These are phyloP conservation scores for Acer yangbiense DNA, from an alignment of 345 rosid species.

Conservation along the genomic window DNA sequence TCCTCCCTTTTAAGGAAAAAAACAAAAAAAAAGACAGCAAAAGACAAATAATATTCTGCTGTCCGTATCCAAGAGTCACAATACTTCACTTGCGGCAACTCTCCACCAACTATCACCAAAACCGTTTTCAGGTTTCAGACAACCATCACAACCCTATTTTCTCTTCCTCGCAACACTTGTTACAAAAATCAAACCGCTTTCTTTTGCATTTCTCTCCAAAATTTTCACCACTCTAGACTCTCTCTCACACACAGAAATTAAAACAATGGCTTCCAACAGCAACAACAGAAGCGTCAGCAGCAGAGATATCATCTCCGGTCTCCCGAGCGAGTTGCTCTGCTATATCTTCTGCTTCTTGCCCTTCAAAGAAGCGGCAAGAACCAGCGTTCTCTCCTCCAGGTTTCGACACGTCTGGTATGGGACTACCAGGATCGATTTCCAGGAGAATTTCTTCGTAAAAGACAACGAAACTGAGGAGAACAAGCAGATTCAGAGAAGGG, in stretches of 20 bases:
- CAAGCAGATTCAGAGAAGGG: constrained; percentile 7
- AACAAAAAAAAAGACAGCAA: neutral
- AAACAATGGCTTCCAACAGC: neutral
- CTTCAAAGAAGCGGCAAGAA: constrained; percentile 43
- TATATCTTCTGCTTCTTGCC: constrained; percentile 34
- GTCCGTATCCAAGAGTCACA: neutral
- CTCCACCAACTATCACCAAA: constrained; percentile 8
- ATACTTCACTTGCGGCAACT: neutral
- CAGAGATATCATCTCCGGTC: constrained; percentile 19
- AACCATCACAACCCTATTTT: neutral
- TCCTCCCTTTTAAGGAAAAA: neutral
- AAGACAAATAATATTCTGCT: no score
- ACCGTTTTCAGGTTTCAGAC: neutral
- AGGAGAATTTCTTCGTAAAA: constrained; percentile 29
- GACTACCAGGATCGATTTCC: constrained; percentile 28
- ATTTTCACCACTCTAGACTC: neutral
- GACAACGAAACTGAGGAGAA: neutral
- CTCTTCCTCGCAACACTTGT: no score
- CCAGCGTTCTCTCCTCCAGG: constrained; percentile 27
- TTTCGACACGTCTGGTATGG: constrained; percentile 34
- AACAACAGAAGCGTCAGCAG: no score
- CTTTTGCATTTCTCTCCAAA: neutral
- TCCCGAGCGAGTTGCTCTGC: constrained; percentile 18
- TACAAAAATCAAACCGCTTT: no score
- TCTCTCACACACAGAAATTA: neutral